Evolutionary conservation across 2,329 filamentous ascomycete species (phyloP).

Genomic region (Knoxdaviesia capensis): DNA sequence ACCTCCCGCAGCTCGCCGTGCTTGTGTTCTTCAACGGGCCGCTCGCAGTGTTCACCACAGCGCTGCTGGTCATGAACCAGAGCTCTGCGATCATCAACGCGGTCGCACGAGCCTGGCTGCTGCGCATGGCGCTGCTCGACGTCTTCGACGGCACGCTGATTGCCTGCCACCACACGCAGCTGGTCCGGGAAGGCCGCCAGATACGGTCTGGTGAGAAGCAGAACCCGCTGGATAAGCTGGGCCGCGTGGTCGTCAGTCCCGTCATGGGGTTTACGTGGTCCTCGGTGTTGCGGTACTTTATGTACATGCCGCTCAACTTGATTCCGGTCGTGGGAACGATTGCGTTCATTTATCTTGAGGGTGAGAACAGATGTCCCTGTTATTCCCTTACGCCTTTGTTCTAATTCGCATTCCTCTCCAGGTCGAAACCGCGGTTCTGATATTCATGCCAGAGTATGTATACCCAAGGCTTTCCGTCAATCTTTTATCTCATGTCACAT

Average conservation of each 20-base stretch:
- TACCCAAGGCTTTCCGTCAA: too few species aligned
- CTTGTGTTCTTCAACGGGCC: slow-evolving; percentile 74
- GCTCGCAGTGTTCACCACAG: slow-evolving; percentile 52
- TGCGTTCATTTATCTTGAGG: too few species aligned
- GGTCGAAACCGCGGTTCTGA: slow-evolving; percentile 25
- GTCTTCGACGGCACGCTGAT: slow-evolving; percentile 65
- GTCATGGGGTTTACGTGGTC: slow-evolving; percentile 35
- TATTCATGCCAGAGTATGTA: slow-evolving; percentile 30
- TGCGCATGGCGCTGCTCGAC: slow-evolving; percentile 68
- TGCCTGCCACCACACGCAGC: slow-evolving; percentile 24
- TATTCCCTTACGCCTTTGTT: neutral
- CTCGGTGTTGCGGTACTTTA: slow-evolving; percentile 55
- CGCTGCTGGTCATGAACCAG: slow-evolving; percentile 45
- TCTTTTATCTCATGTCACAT: neutral
- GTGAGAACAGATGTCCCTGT: too few species aligned
- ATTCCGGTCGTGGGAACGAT: slow-evolving; percentile 61
- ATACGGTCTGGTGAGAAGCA: slow-evolving; percentile 10
- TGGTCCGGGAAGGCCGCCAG: slow-evolving; percentile 55
- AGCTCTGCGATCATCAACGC: slow-evolving; percentile 36
- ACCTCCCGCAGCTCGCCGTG: slow-evolving; percentile 65
- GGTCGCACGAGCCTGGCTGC: slow-evolving; percentile 47
- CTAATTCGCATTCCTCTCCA: slow-evolving; percentile 7
- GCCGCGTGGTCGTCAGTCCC: slow-evolving; percentile 34
- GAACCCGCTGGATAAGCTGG: slow-evolving; percentile 33
- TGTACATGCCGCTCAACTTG: slow-evolving; percentile 84